Evolutionary conservation across 2,329 filamentous ascomycete genomes (phyloP), one percentile per base, ranked within the genome.

Genomic region (Alternaria incomplexa): DNA sequence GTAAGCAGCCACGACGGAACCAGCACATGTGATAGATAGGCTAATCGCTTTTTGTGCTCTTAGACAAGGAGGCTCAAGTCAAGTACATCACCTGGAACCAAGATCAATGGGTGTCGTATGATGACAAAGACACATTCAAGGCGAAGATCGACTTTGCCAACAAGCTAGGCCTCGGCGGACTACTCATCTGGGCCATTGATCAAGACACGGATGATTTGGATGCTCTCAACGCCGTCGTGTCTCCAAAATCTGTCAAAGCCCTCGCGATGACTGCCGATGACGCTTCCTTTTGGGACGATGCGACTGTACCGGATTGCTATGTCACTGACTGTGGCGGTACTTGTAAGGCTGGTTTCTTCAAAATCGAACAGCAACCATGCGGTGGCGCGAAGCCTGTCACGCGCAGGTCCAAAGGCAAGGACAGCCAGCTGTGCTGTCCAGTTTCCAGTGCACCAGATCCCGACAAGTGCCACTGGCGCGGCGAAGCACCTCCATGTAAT

Each of bases 91-190:
- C 63, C 3, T 77, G 67, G 66, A 63, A 66, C n/a, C 4, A 17
- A 6, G 63, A 76, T 51, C 69, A 76, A 43, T 77, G 73, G 74
- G 56, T 75, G 3, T 69, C 65, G 1, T 76, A 69, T 50, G 73
- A 76, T 44, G 73, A 76, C 45, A 12, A 26, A 11, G 65, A 73
- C 15, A 75, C 73, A 60, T 88, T 86, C 3, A 80, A 77, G 3
- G 83, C 70, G 17, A 87, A 83, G 9, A 90, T 78, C 1, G 80
- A 77, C 26, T 85, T 81, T n/a, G 81, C 74, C 5, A 66, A 67
- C 44, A 51, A 55, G 28, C 28, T 32, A 5, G 61, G 66, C 13
- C 40, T 68, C 13, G 62, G 58, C 3, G 66, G 66, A 9, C 6
- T 44, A 5, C 46, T 58, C 10, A 58, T 45, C 11, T 58, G 56